Conservation (phyloP, 148 eudicot genomes). For the Suaeda aralocaspica region DNA sequence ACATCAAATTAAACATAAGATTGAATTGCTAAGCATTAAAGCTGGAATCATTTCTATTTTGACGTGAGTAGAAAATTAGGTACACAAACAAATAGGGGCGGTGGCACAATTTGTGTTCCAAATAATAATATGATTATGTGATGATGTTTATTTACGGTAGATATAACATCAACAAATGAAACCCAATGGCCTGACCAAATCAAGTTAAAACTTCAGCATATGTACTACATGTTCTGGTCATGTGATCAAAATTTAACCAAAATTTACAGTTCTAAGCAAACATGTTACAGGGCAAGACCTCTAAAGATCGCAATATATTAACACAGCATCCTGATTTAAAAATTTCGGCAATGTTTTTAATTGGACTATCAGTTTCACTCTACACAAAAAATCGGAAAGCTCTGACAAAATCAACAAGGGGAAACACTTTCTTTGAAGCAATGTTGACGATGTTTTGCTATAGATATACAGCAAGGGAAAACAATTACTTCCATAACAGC, state of each 20-base stretch:
- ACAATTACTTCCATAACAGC: slow-evolving; percentile 8
- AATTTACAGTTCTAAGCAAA: neutral
- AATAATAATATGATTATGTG: neutral
- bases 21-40: neutral
- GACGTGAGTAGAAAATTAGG: slow-evolving; percentile 17
- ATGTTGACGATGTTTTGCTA: neutral
- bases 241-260: neutral
- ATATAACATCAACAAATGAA: neutral
- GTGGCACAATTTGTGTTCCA: neutral
- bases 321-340: neutral
- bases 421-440: neutral
- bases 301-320: neutral
- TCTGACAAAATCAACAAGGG: neutral
- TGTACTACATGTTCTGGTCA: neutral
- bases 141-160: neutral
- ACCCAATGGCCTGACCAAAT: too few relatives aligned
- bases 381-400: neutral
- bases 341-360: neutral
- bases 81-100: neutral
- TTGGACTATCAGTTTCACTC: neutral
- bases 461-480: slow-evolving; percentile 18
- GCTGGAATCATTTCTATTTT: neutral
- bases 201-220: neutral
- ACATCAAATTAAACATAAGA: neutral
- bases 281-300: neutral